Conservation (phyloP, 2,329 filamentous ascomycete genomes). For the Exophiala phaeomuriformis region DNA sequence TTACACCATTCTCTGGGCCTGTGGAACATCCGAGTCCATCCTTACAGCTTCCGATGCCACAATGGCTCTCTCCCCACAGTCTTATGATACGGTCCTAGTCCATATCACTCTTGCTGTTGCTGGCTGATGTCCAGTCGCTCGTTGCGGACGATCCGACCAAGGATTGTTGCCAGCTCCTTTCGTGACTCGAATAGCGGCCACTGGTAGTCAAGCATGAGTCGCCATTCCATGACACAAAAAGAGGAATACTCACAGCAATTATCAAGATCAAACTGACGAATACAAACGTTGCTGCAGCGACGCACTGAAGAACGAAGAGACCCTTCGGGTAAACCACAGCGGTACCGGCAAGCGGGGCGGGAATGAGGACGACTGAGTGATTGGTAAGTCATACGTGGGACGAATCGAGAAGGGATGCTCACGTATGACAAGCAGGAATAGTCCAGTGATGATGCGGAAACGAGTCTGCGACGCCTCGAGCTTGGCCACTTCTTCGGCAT, state of each 20-base stretch:
- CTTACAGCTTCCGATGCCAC: too few species aligned
- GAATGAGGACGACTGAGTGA: slow-evolving; percentile 11
- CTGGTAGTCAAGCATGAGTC: slow-evolving; percentile 1
- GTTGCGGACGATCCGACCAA: slow-evolving; percentile 5
- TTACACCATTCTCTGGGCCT: too few species aligned
- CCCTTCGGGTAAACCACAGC: slow-evolving; percentile 6
- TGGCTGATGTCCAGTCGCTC: slow-evolving; percentile 7
- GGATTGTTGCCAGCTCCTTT: slow-evolving; percentile 4
- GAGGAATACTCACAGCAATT: slow-evolving; percentile 1
- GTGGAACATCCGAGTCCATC: too few species aligned
- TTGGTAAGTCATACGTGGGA: neutral
- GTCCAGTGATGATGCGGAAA: slow-evolving; percentile 10
- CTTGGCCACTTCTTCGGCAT: slow-evolving; percentile 8
- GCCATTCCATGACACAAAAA: neutral
- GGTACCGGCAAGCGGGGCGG: slow-evolving; percentile 10
- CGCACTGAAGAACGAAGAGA: slow-evolving; percentile 13
- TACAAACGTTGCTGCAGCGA: slow-evolving; percentile 8
- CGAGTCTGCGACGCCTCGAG: slow-evolving; percentile 11
- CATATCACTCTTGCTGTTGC: neutral
- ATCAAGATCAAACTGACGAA: slow-evolving; percentile 7
- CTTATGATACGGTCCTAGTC: too few species aligned
- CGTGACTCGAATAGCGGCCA: slow-evolving; percentile 9
- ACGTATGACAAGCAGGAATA: slow-evolving; percentile 11
- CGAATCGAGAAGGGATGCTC: neutral
- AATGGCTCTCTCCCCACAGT: too few species aligned